Evolutionary conservation across 192 early-diverging fungal species (phyloP).

Genomic region (Coemansia sp.): DNA sequence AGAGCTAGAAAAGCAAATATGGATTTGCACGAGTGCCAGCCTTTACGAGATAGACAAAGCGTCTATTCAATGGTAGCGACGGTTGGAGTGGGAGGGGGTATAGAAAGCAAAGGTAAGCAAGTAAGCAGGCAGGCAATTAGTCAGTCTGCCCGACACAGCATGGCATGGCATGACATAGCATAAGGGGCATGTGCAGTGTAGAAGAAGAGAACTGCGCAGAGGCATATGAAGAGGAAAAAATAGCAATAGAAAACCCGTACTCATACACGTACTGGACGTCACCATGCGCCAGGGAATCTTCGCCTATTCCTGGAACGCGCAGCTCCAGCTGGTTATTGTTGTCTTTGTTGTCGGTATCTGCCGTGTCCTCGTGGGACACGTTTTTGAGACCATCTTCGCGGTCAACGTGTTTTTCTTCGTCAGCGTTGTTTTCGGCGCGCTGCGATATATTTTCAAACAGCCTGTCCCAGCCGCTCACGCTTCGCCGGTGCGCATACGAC

Average conservation of each 20-base stretch:
- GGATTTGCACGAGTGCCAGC: no score
- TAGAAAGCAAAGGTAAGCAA: no score
- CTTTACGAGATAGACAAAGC: neutral
- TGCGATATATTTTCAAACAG: constrained; percentile 40
- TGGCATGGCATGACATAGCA: neutral
- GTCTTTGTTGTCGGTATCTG: constrained; percentile 3
- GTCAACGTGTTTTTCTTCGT: constrained; percentile 13
- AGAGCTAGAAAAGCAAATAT: no score
- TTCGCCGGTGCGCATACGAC: constrained; percentile 47
- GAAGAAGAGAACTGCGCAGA: neutral
- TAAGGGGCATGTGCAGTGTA: neutral
- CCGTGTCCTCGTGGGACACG: constrained; percentile 12
- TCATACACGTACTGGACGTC: constrained; percentile 56
- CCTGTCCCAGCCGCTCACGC: constrained; percentile 49
- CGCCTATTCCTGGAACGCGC: constrained; percentile 41
- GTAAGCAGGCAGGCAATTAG: no score
- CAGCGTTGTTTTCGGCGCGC: constrained; percentile 24
- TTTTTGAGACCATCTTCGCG: neutral
- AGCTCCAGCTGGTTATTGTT: constrained; percentile 11
- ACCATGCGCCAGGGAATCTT: constrained; percentile 36
- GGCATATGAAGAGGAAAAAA: neutral
- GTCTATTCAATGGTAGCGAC: neutral
- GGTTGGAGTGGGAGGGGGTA: no score
- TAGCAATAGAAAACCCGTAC: constrained; percentile 22
- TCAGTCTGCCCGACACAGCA: neutral